Base-by-base conservation (phyloP, 495 filamentous ascomycete species). In the Aspergillus carlsbadensis region DNA sequence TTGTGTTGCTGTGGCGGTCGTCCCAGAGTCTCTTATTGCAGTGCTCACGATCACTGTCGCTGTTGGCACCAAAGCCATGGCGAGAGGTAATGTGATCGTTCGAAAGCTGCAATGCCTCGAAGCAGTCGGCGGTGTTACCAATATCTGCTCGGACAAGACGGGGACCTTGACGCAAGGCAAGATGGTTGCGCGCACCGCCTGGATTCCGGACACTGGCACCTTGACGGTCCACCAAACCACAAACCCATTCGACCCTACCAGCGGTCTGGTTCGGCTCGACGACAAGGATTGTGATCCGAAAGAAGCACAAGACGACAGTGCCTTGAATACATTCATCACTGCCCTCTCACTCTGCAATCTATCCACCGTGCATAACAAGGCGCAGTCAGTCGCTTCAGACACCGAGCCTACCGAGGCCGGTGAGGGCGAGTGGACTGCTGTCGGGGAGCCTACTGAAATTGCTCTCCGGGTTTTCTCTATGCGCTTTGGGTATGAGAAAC, bases 91-190 rank as follows among this genome's bases (percentile, higher is more conserved):
- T 54, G 90, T 93, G 8, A 85, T 93, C 42, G 84, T 92, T 21
- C 86, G 90, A n/a, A 84, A 90, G 59, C 75, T 92, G 20, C 87
- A 86, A 49, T 89, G 89, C 8, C 80, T 94, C 0, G 90, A 94
- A 67, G 90, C 90, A 1, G 82, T 94, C 13, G 90, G 89, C 11
- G 89, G 89, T 35, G 87, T 93, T 34, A 92, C 88, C 51, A 92
- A 92, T 62, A 93, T 94, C 60, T 94, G 90, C 68, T 92, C 89
- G 8, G 90, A 94, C 69, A 94, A 94, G 65, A 94, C 90, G 2
- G 90, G 90, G 4, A 94, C 90, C 0, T 73, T 94, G 17, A 94
- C 90, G 0, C 86, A 89, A 63, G 86, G 86, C 54, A 61, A 73
- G 67, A 93, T 93, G 90, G 84, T 92, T 15, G 84, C 90, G 13